Evolutionary conservation across 2,329 filamentous ascomycete species (phyloP).

Genomic region (Helotiales sp.): DNA sequence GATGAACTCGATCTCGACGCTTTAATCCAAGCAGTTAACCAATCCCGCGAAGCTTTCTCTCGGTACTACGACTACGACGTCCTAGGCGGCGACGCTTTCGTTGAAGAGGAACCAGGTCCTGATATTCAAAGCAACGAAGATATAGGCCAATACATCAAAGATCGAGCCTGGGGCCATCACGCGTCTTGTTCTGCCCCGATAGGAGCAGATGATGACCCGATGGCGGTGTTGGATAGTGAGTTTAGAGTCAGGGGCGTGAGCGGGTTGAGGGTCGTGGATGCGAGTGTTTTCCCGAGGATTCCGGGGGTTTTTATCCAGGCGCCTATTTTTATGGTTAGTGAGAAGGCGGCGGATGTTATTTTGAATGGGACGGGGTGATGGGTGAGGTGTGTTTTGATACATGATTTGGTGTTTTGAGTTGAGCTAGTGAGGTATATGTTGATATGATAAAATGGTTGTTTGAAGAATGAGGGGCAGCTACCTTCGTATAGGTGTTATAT

Average conservation of each 20-base stretch:
- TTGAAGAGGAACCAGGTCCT: slow-evolving; percentile 42
- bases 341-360: slow-evolving; percentile 64
- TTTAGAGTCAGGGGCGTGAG: slow-evolving; percentile 57
- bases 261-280: slow-evolving; percentile 62
- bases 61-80: slow-evolving; percentile 35
- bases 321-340: slow-evolving; percentile 55
- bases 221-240: slow-evolving; percentile 55
- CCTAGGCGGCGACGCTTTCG: slow-evolving; percentile 43
- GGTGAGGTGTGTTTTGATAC: not conserved
- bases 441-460: no score
- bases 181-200: slow-evolving; percentile 56
- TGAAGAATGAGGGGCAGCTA: no score
- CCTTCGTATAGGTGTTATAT: no score
- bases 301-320: slow-evolving; percentile 46
- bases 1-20: slow-evolving; percentile 23
- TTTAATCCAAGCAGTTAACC: slow-evolving; percentile 19
- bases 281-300: slow-evolving; percentile 54
- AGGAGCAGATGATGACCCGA: slow-evolving; percentile 51
- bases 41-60: slow-evolving; percentile 23
- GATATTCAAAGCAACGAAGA: slow-evolving; percentile 43
- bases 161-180: slow-evolving; percentile 58
- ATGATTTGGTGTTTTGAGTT: no score
- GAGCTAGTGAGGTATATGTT: no score
- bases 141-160: slow-evolving; percentile 47
- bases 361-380: not conserved